Evolutionary conservation across 306 rosid species (phyloP).

Genomic region (Cyamopsis tetragonoloba): DNA sequence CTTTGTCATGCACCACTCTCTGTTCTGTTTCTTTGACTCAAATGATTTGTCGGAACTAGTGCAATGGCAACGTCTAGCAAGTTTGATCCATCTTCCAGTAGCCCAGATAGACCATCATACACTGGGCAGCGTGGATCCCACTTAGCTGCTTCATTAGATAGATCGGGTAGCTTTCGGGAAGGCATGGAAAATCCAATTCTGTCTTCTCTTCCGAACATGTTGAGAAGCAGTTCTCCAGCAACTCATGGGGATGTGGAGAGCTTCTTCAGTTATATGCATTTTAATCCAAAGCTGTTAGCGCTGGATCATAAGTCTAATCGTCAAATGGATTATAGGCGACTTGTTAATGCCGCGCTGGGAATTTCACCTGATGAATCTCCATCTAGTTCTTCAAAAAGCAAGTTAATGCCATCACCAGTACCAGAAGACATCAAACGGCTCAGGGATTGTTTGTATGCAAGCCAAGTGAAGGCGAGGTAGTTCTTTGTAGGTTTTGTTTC

Average conservation of each 20-base stretch:
- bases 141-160: constrained; percentile 75
- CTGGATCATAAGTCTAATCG: constrained; percentile 74
- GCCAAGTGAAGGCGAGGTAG: constrained; percentile 81
- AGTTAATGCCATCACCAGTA: constrained; percentile 52
- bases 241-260: constrained; percentile 63
- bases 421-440: constrained; percentile 80
- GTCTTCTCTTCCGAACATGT: constrained; percentile 86
- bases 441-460: constrained; percentile 46
- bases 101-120: constrained; percentile 86
- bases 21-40: constrained; percentile 48
- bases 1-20: constrained; percentile 67
- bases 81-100: constrained; percentile 81
- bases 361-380: constrained; percentile 84
- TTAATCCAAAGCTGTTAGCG: constrained; percentile 66
- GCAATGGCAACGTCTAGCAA: constrained; percentile 91
- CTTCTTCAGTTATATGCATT: constrained; percentile 60
- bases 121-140: constrained; percentile 96
- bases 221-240: constrained; percentile 65
- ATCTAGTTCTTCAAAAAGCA: constrained; percentile 74
- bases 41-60: constrained; percentile 56
- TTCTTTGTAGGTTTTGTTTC: constrained; percentile 38
- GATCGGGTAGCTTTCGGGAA: constrained; percentile 89
- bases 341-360: constrained; percentile 59
- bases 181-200: constrained; percentile 73
- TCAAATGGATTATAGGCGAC: constrained; percentile 65